Conservation (phyloP, 2,329 filamentous ascomycete species). For the Paraphaeosphaeria sporulosa region DNA sequence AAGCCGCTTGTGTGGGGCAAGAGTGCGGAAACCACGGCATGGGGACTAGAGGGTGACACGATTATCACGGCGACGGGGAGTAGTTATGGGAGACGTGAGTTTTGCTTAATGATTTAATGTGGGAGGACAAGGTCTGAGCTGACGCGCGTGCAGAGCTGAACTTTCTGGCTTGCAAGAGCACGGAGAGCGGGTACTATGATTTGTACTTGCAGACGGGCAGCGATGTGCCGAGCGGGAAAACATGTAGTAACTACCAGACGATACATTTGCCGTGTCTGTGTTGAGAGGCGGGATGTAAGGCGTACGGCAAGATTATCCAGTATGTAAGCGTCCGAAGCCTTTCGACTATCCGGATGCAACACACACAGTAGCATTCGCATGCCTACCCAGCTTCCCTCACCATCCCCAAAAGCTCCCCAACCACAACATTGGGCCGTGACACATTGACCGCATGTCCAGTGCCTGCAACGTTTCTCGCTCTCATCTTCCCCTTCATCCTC, state of each 20-base stretch:
- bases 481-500: too few species aligned
- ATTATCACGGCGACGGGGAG: slow-evolving; percentile 58
- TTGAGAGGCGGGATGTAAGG: not conserved
- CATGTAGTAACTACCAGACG: slow-evolving; percentile 64
- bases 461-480: too few species aligned
- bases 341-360: too few species aligned
- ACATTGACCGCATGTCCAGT: too few species aligned
- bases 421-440: too few species aligned
- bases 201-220: slow-evolving; percentile 63
- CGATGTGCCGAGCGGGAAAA: slow-evolving; percentile 57
- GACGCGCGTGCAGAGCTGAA: slow-evolving; percentile 55
- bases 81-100: slow-evolving; percentile 53
- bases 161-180: slow-evolving; percentile 58
- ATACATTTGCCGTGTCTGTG: slow-evolving; percentile 63
- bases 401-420: too few species aligned
- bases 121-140: slow-evolving; percentile 1
- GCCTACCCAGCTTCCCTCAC: too few species aligned
- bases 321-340: too few species aligned
- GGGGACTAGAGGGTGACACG: slow-evolving; percentile 59
- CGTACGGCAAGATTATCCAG: not conserved
- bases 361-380: too few species aligned
- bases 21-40: slow-evolving; percentile 55
- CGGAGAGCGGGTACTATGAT: slow-evolving; percentile 56
- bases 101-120: not conserved
- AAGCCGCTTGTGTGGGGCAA: slow-evolving; percentile 59